phyloP scores from a whole-genome alignment of 768 basidiomycete species.

The Termitomyces sp. region DNA sequence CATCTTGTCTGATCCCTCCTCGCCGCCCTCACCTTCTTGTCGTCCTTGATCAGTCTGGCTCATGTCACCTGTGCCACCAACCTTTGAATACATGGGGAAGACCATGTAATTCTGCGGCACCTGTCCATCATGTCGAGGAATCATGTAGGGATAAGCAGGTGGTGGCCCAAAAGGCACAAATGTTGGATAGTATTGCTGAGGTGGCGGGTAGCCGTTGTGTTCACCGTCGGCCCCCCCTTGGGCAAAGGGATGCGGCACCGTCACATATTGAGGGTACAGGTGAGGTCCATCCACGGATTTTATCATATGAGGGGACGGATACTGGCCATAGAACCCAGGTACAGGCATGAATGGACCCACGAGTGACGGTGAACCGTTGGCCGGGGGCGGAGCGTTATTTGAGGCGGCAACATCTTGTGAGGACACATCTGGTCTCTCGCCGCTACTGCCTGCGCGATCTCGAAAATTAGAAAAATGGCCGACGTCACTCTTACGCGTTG shows the following conservation, averaged over 20 bases:
- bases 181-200: slow-evolving; percentile 18
- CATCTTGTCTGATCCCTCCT: slow-evolving; percentile 19
- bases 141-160: slow-evolving; percentile 17
- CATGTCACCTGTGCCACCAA: slow-evolving; percentile 11
- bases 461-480: slow-evolving; percentile 37
- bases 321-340: slow-evolving; percentile 50
- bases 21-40: slow-evolving; percentile 17
- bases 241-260: slow-evolving; percentile 14
- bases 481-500: slow-evolving; percentile 19
- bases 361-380: slow-evolving; percentile 37
- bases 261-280: slow-evolving; percentile 32
- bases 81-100: slow-evolving; percentile 19
- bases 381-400: slow-evolving; percentile 33
- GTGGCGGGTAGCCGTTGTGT: slow-evolving; percentile 13
- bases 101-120: slow-evolving; percentile 18
- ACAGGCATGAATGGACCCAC: slow-evolving; percentile 51
- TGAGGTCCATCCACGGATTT: slow-evolving; percentile 49
- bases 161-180: slow-evolving; percentile 17
- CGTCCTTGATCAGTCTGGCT: slow-evolving; percentile 12
- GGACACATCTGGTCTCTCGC: slow-evolving; percentile 34
- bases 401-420: slow-evolving; percentile 36
- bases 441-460: slow-evolving; percentile 55
- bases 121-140: slow-evolving; percentile 25
- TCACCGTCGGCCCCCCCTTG: slow-evolving; percentile 15
- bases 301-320: slow-evolving; percentile 38